Base-by-base conservation (phyloP, 768 basidiomycete species). In the Auriculariales sp. region DNA sequence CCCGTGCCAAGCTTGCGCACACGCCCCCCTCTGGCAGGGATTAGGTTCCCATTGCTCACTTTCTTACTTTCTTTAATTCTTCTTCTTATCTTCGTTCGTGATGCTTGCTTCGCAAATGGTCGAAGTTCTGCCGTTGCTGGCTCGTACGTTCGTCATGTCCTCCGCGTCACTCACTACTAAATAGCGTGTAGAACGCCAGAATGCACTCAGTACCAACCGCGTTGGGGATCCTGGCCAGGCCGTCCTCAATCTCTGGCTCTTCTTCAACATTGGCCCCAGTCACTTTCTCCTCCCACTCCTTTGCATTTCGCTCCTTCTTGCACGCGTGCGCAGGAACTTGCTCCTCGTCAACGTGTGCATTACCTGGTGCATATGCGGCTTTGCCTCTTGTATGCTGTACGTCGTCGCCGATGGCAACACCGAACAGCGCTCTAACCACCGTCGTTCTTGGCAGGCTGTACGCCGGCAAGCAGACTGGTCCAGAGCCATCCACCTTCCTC, bases 221-320 rank as follows among this genome's bases (percentile, higher is more conserved):
- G 39, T 44, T 11, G 39, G 39, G 10, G 27, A 44, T 25, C 39
- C 39, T 24, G 39, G 39, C 11, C 19, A 9, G 15, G 39, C 22
- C 22, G 39, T 44, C 12, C 39, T 44, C 22, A 19, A 19, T 19
- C 22, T 44, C 14, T 44, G 27, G 22, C 61, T 74, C 54, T 61
- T 71, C 19, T 56, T 76, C 51, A 73, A 74, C 52, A 65, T 71
- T 55, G 73, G 69, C 70, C 66, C 74, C 2, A 71, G 72, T 11
- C 72, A 74, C 54, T 59, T 73, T 48, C 71, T 71, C 4, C 66
- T 76, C 22, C 73, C 72, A 17, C 19, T 74, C 17, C 58, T 75
- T 5, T 5, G 60, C 60, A 3, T 59, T 69, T 29, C 68, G 71
- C 4, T 33, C 66, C 3, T 61, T 66, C 49, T 70, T 69, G 31